Conservation (phyloP, 495 filamentous ascomycete genomes). For the Annulohypoxylon stygium region DNA sequence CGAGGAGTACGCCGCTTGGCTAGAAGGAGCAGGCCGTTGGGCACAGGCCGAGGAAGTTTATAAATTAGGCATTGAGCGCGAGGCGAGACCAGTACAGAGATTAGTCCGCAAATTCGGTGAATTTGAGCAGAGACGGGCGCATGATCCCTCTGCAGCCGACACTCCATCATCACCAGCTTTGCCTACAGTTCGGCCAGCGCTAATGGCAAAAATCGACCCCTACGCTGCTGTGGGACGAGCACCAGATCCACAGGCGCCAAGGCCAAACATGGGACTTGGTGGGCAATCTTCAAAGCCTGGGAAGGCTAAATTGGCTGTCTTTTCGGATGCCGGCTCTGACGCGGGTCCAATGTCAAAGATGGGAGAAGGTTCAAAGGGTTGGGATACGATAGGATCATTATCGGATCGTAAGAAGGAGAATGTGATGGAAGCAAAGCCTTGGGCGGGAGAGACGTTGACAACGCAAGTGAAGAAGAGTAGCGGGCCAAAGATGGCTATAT, state of each 20-base stretch:
- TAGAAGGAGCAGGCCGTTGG: constrained; percentile 89
- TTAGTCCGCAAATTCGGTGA: constrained; percentile 89
- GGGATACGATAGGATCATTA: constrained; percentile 91
- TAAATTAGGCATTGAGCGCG: constrained; percentile 84
- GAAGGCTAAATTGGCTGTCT: constrained; percentile 89
- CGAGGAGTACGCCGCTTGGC: constrained; percentile 94
- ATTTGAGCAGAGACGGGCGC: constrained; percentile 82
- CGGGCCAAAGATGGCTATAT: constrained; percentile 86
- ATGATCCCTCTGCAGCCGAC: constrained; percentile 66
- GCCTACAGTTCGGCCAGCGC: constrained; percentile 82
- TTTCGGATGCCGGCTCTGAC: constrained; percentile 78
- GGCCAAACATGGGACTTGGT: constrained; percentile 61
- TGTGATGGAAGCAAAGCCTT: constrained; percentile 84
- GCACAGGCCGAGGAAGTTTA: constrained; percentile 95
- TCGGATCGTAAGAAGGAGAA: constrained; percentile 96
- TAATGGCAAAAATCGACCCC: constrained; percentile 87
- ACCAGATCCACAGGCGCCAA: constrained; percentile 75
- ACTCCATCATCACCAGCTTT: constrained; percentile 88
- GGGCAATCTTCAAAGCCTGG: constrained; percentile 68
- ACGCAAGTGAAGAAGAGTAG: constrained; percentile 81
- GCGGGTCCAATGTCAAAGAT: constrained; percentile 63
- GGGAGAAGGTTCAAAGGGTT: constrained; percentile 73
- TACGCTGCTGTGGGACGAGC: constrained; percentile 67
- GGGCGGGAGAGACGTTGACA: constrained; percentile 92
- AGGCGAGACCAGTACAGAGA: constrained; percentile 85